Conservation (phyloP, 2,329 filamentous ascomycete genomes). For the Trichothecium roseum region DNA sequence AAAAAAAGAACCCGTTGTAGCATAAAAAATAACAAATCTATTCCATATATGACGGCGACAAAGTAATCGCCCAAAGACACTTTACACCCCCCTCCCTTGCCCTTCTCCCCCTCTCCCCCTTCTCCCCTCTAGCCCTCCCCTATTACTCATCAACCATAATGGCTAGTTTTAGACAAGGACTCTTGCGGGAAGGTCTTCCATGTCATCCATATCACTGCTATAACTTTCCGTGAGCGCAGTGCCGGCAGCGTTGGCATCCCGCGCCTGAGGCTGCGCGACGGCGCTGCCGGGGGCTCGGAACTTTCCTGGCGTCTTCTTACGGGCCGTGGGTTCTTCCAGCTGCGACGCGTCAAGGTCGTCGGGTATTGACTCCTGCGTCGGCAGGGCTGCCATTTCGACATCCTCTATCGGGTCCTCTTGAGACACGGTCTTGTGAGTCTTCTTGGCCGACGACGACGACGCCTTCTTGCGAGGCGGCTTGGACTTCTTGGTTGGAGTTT, state of each 20-base stretch:
- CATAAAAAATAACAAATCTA: no score
- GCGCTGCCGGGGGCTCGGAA: constrained; percentile 3
- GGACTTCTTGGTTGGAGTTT: constrained; percentile 1
- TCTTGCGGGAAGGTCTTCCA: constrained; percentile 31
- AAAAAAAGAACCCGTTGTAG: no score
- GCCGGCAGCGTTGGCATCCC: constrained; percentile 11
- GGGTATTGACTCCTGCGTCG: constrained; percentile 3
- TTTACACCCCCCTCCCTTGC: no score
- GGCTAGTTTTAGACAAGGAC: constrained; percentile 3
- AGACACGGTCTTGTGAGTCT: constrained; percentile 13
- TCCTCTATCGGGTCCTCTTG: constrained; percentile 21
- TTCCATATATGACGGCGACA: no score
- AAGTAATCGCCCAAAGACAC: no score
- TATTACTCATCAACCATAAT: no score
- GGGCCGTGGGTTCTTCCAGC: constrained; percentile 8
- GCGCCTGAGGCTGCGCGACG: constrained; percentile 1
- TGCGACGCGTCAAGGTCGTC: background rate
- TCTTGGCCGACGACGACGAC: constrained; percentile 8
- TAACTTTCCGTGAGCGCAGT: constrained; percentile 7
- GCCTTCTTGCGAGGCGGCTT: constrained; percentile 3
- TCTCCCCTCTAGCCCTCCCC: no score
- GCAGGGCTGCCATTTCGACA: constrained; percentile 5
- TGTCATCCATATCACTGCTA: constrained; percentile 28
- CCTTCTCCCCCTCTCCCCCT: no score
- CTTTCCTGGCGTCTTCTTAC: constrained; percentile 12